Evolutionary conservation across 1,139 yeast genomes (phyloP).

Genomic region (Scheffersomyces stambukii): DNA sequence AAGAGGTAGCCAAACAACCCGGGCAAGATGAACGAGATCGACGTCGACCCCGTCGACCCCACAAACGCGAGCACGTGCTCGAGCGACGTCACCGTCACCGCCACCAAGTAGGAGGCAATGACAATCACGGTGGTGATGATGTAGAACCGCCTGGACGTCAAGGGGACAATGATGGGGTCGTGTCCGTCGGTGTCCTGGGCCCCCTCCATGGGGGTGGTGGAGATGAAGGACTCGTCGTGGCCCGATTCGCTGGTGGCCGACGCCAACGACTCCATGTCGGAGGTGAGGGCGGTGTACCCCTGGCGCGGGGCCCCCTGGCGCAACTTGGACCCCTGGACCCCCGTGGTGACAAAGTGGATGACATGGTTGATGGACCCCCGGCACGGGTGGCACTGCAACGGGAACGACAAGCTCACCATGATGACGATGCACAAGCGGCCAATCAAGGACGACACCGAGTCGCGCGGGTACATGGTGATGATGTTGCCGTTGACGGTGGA

Average conservation of each 20-base stretch:
- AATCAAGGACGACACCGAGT: conserved; percentile 53
- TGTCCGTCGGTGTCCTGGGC: conserved; percentile 49
- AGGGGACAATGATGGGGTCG: conserved; percentile 49
- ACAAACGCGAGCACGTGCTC: conserved; percentile 88
- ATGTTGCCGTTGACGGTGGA: conserved; percentile 64
- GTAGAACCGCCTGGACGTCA: conserved; percentile 50
- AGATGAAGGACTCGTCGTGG: conserved; percentile 35
- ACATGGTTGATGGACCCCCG: conserved; percentile 70
- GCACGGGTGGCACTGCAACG: conserved; percentile 77
- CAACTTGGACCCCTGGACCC: conserved; percentile 16
- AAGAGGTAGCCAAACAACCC: conserved; percentile 83
- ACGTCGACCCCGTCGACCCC: conserved; percentile 93
- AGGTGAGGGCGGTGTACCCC: conserved; percentile 16
- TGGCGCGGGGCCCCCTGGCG: conserved; percentile 5
- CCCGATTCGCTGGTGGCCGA: conserved; percentile 9
- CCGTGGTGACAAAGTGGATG: conserved; percentile 44
- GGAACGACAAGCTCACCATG: conserved; percentile 66
- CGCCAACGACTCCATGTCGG: conserved; percentile 19
- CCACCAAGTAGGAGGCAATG: conserved; percentile 61
- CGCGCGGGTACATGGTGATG: conserved; percentile 63
- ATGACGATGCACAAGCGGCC: conserved; percentile 70
- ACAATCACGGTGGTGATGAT: conserved; percentile 66
- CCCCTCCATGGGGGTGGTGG: conserved; percentile 49
- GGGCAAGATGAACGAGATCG: conserved; percentile 88
- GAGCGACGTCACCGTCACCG: conserved; percentile 70